Evolutionary conservation across 2,329 filamentous ascomycete species (phyloP).

Genomic region (Colletotrichum echinochloae): DNA sequence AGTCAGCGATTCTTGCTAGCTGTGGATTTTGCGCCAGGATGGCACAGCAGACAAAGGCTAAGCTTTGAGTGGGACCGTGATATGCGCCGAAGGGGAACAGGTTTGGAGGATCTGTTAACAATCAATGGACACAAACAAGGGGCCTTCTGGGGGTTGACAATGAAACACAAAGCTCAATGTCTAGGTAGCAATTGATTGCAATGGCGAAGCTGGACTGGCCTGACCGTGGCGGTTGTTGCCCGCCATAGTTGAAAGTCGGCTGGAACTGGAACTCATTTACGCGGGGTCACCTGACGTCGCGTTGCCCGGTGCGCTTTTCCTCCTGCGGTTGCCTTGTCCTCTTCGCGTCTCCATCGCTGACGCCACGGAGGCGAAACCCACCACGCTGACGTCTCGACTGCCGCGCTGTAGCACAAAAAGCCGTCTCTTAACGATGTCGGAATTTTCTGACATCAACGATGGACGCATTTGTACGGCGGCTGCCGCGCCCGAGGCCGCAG

Average conservation of each 20-base stretch:
- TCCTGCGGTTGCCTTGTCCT: slow-evolving; percentile 28
- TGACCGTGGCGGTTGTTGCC: neutral
- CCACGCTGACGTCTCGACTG: neutral
- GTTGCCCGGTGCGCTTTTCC: slow-evolving; percentile 41
- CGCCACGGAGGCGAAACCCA: slow-evolving; percentile 27
- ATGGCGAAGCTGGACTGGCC: neutral
- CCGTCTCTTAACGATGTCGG: slow-evolving; percentile 23
- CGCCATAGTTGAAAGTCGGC: neutral
- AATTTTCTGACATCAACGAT: slow-evolving; percentile 43
- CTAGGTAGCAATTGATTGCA: slow-evolving; percentile 5
- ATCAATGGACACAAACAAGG: neutral
- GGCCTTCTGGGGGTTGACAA: neutral
- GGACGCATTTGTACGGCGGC: slow-evolving; percentile 54
- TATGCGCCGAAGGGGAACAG: neutral
- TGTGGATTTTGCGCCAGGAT: slow-evolving; percentile 8
- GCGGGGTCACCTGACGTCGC: slow-evolving; percentile 56
- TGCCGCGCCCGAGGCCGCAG: slow-evolving; percentile 40
- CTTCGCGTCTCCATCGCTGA: slow-evolving; percentile 31
- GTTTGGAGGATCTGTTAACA: neutral
- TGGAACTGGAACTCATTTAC: slow-evolving; percentile 22
- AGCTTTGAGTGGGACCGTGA: neutral
- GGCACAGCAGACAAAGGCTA: slow-evolving; percentile 1
- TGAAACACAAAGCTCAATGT: neutral
- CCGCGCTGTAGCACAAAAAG: neutral
- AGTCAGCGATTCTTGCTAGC: slow-evolving; percentile 9